A percentile compares a stretch with the other conserved stretches of the same genome.
These are phyloP conservation scores for Oryza officinalis DNA, from an alignment of 176 grass and related monocot genomes.

Conservation along the genomic window DNA sequence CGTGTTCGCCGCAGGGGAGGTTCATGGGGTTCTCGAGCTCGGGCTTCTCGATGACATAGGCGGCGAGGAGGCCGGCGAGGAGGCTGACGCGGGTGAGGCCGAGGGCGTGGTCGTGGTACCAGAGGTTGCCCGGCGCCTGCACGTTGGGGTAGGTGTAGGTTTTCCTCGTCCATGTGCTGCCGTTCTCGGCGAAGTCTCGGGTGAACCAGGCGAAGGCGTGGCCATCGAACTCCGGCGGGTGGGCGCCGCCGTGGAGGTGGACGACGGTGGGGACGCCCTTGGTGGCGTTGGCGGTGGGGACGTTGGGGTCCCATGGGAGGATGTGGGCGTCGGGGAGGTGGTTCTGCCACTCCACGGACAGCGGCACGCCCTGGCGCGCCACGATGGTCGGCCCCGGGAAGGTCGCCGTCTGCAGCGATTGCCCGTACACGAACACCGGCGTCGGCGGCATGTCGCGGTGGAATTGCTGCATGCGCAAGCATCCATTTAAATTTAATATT, in stretches of 20 bases:
- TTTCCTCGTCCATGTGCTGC: background rate
- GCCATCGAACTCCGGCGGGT: background rate
- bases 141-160: background rate
- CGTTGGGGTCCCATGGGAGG: background rate
- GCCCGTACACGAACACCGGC: slow-evolving; percentile 47
- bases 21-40: slow-evolving; percentile 12
- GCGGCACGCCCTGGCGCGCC: background rate
- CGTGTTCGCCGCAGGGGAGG: slow-evolving; percentile 40
- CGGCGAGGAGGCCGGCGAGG: background rate
- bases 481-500: background rate
- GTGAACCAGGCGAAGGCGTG: background rate
- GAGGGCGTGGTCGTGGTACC: slow-evolving; percentile 5
- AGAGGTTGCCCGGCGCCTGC: background rate
- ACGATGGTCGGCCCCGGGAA: slow-evolving; percentile 49
- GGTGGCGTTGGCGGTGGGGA: background rate
- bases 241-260: background rate
- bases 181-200: background rate
- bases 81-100: slow-evolving; percentile 56
- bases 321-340: background rate
- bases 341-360: background rate
- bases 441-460: slow-evolving; percentile 47
- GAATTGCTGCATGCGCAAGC: slow-evolving; percentile 38
- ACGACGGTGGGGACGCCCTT: background rate
- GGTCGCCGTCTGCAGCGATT: slow-evolving; percentile 4
- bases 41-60: slow-evolving; percentile 13